Evolutionary conservation across 2,329 filamentous ascomycete species (phyloP), one percentile per base, ranked within the genome.

Genomic region (Hypoxylon sp.): DNA sequence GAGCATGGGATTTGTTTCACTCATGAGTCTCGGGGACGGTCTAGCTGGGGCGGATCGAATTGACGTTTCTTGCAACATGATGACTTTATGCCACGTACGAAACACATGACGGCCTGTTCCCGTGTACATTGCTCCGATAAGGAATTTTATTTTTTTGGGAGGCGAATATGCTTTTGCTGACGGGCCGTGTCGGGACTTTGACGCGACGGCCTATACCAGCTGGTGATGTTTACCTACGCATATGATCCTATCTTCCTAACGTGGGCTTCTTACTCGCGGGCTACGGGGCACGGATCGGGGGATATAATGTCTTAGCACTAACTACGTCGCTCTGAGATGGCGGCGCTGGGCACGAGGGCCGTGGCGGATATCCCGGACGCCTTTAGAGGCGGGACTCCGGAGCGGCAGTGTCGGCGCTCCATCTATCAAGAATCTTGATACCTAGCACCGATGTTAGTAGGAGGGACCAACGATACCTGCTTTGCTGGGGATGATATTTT

Each of bases 1-100:
- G 93, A 74, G 96, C 96, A 7, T 99, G 96, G 96, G 96, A 99
- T 81, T 81, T 99, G 27, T 97, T 98, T 80, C 96, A 98, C 82
- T 97, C 94, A 67, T 97, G 81, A 87, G 58, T 25, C 9, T 23
- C 29, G 6, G 6, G 50, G 45, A 53, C 29, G 46, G 52, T 45
- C 56, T 50, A 55, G 43, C 53, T 43, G 41, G 39, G 64, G 59
- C 39, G 55, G 51, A 55, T 61, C 37, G 52, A 45, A 61, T 63
- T 68, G 61, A 58, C 47, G 65, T 63, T 65, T 61, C 30, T 54
- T 68, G 61, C 61, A 63, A 61, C 43, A 51, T 70, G 41, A 70
- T 47, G 67, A 70, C 55, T 61, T 67, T 58, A 68, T 48, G 65
- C 62, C 67, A 63, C 59, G 61, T 63, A 68, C 56, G 67, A 70